Evolutionary conservation across 1,139 yeast genomes (phyloP), one percentile per base, ranked within the genome.

Genomic region (Arxiozyma slooffiae): DNA sequence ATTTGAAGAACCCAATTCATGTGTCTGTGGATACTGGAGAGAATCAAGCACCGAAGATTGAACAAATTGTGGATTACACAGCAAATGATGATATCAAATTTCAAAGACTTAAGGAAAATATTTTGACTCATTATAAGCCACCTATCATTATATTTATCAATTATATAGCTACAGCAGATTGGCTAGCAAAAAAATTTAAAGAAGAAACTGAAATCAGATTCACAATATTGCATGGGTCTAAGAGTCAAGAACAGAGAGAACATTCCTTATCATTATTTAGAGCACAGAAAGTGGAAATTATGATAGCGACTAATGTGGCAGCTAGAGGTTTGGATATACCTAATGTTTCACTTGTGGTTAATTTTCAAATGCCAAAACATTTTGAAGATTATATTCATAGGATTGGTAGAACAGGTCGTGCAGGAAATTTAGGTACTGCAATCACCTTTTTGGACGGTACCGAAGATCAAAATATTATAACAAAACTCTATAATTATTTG

Each of bases 271-370:
- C 89, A 60, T 79, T 85, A 60, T 86, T 92, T 76, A 84, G 92
- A 73, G 72, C 78, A 55, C 97, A 97, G 60, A 76, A 80, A 62
- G 87, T 94, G 38, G 96, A 96, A 60, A 82, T 92, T 61, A 79
- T 92, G 78, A 97, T 92, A 57, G 97, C 98, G 43, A 92, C 97
- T 55, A 97, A 97, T 51, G 97, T 92, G 59, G 98, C 98, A 55
- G 97, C 97, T 51, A 87, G 98, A 81, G 98, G 98, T 76, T 81
- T 92, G 70, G 98, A 92, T 68, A 81, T 92, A 18, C 85, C 92
- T 0, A 78, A 86, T 59, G 95, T 92, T 9, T 79, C 94, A 0
- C 67, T 90, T 44, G 97, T 92, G 7, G 69, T 90, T 17, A 92
- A 92, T 66, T 89, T 77, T 62, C 96, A 90, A 61, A 85, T 90